Evolutionary conservation across 345 rosid genomes (phyloP).

Genomic region (Triadica sebifera): DNA sequence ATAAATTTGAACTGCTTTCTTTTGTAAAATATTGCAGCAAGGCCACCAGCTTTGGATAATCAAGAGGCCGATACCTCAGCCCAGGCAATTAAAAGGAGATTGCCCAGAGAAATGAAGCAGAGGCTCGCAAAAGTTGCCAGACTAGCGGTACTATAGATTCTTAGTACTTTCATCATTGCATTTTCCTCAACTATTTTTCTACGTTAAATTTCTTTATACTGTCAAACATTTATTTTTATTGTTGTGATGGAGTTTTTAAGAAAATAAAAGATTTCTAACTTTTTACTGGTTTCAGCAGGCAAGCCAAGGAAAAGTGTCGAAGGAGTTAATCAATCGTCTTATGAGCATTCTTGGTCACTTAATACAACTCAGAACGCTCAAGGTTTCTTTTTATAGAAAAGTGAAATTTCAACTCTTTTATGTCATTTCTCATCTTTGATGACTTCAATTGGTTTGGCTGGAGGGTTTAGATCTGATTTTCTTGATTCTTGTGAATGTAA

Average conservation of each 20-base stretch:
- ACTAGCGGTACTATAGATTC: constrained; percentile 50
- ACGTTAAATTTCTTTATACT: not conserved
- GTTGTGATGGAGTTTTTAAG: constrained; percentile 11
- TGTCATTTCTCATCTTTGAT: not conserved
- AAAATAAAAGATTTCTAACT: constrained; percentile 6
- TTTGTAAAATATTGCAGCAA: constrained; percentile 49
- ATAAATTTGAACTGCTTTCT: constrained; percentile 7
- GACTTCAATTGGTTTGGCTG: not conserved
- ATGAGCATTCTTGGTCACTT: constrained; percentile 87
- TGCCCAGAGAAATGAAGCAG: constrained; percentile 66
- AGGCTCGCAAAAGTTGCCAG: constrained; percentile 78
- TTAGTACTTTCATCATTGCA: not conserved
- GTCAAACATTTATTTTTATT: not conserved
- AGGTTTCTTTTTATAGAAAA: constrained; percentile 46
- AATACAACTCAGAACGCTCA: constrained; percentile 88
- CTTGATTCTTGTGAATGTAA: not conserved
- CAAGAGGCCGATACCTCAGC: constrained; percentile 72
- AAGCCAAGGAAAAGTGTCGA: constrained; percentile 72
- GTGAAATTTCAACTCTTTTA: not conserved
- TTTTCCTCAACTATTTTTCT: not conserved
- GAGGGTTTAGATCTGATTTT: constrained; percentile 3
- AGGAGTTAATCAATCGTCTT: constrained; percentile 77
- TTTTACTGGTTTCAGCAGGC: constrained; percentile 49
- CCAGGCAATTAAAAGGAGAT: constrained; percentile 73
- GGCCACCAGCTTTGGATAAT: constrained; percentile 71